These are phyloP conservation scores for Pyronema domesticum DNA, from an alignment of 495 filamentous ascomycete species.

Conservation along the genomic window DNA sequence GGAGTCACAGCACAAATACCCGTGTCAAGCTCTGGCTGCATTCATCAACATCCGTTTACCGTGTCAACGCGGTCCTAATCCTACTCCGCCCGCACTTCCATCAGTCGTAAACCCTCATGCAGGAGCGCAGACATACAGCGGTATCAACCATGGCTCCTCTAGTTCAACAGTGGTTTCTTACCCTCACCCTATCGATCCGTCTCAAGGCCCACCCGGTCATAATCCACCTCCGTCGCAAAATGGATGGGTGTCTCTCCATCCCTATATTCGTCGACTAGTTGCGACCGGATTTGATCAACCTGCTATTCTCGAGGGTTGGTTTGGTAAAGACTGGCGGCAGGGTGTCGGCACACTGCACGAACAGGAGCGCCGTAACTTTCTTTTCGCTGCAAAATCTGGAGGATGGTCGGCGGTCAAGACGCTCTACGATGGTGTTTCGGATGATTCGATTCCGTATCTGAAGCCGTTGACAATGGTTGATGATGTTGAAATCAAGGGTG, in stretches of 20 bases:
- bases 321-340: slow-evolving; percentile 71
- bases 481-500: slow-evolving; percentile 64
- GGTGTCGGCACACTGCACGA: slow-evolving; percentile 74
- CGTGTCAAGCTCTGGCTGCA: slow-evolving; percentile 74
- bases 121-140: slow-evolving; percentile 10
- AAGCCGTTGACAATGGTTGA: slow-evolving; percentile 55
- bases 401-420: slow-evolving; percentile 76
- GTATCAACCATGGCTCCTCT: not conserved
- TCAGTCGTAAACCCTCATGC: slow-evolving; percentile 22
- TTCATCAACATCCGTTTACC: slow-evolving; percentile 74
- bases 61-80: slow-evolving; percentile 35
- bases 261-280: slow-evolving; percentile 78
- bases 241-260: slow-evolving; percentile 55
- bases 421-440: slow-evolving; percentile 66
- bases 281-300: slow-evolving; percentile 81
- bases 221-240: slow-evolving; percentile 16
- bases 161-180: slow-evolving; percentile 5
- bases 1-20: slow-evolving; percentile 65
- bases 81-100: slow-evolving; percentile 24
- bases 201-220: slow-evolving; percentile 6
- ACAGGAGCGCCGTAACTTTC: slow-evolving; percentile 78
- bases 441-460: slow-evolving; percentile 74
- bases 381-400: slow-evolving; percentile 84
- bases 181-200: slow-evolving; percentile 15
- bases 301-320: slow-evolving; percentile 76